A percentile compares a stretch with the other conserved stretches of the same genome.
These are phyloP conservation scores for Diaporthe capsici DNA, from an alignment of 2,329 filamentous ascomycete species.

Conservation along the genomic window DNA sequence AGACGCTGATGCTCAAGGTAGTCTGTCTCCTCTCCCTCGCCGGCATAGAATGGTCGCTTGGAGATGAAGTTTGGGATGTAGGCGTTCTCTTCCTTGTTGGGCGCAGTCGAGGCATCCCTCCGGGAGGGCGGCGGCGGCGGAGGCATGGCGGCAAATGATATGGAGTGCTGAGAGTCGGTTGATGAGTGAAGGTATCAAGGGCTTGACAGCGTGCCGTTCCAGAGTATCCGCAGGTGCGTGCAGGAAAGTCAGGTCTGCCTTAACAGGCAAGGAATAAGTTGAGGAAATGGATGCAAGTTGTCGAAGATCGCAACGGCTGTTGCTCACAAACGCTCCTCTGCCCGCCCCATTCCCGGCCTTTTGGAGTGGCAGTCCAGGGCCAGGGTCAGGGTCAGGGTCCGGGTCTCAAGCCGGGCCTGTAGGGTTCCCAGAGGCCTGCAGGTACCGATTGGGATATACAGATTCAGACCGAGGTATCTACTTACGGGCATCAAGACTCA, in stretches of 20 bases:
- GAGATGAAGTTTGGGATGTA: conserved; percentile 99
- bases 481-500: not conserved
- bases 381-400: conserved; percentile 5
- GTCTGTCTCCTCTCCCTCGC: conserved; percentile 81
- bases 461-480: not conserved
- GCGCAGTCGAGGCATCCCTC: conserved; percentile 36
- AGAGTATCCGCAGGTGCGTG: too few species aligned
- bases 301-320: not conserved
- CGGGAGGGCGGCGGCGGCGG: conserved; percentile 40
- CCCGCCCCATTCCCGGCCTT: not conserved
- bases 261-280: not conserved
- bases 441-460: not conserved
- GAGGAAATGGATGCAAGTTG: not conserved
- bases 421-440: not conserved
- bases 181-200: not conserved
- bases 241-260: not conserved
- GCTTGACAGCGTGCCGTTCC: not conserved
- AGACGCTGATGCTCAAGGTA: conserved; percentile 98
- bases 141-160: conserved; percentile 42
- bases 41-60: conserved; percentile 96
- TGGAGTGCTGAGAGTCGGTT: not conserved
- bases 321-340: not conserved
- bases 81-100: conserved; percentile 89
- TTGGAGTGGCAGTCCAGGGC: not conserved
- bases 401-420: not conserved